Base-by-base conservation (phyloP, 495 filamentous ascomycete genomes). In the Oidiodendron maius region DNA sequence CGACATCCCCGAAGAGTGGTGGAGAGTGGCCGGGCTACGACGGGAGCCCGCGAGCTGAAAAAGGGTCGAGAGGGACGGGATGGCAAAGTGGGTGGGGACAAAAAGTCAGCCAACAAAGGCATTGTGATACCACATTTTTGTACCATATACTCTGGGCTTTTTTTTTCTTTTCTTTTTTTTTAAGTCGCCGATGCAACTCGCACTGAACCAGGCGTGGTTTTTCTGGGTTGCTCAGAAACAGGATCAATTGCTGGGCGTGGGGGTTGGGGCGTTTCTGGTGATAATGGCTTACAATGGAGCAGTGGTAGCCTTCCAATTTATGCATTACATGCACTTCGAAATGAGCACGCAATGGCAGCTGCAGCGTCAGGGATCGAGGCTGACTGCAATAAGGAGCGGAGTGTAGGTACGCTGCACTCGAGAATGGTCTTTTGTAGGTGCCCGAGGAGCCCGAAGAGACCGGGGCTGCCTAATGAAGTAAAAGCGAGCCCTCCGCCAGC, bases 1-100 rank as follows among this genome's bases (percentile, higher is more conserved):
- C 55, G 83, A 89, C 56, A 80, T 89, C 50, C 82, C 84, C 0
- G 85, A 89, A 40, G 76, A 83, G 41, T 87, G 82, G 81, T 91
- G 87, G 87, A 77, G 75, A 40, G 76, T 78, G 52, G 83, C 78
- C 48, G 86, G 86, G 3, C 70, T 90, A 40, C 78, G 71, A n/a
- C 69, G 67, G 17, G 71, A 71, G 40, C 51, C 56, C 10, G 25
- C 48, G 2, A 35, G 10, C 23, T 58, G 30, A 50, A 9, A 17
- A 38, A 20, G 6, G n/a, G 34, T 18, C 17, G 6, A 18, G 38
- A 12, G 20, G 17, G 10, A 20, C n/a, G n/a, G n/a, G n/a, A n/a
- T 35, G 2, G 12, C 37, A 38, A 47, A 13, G 30, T 38, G 37
- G 39, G 25, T 47, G 30, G 32, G 18, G 44, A 12, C 20, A 35